Evolutionary conservation across 2,329 filamentous ascomycete species (phyloP).

Genomic region (Arthrocladium fulminans): DNA sequence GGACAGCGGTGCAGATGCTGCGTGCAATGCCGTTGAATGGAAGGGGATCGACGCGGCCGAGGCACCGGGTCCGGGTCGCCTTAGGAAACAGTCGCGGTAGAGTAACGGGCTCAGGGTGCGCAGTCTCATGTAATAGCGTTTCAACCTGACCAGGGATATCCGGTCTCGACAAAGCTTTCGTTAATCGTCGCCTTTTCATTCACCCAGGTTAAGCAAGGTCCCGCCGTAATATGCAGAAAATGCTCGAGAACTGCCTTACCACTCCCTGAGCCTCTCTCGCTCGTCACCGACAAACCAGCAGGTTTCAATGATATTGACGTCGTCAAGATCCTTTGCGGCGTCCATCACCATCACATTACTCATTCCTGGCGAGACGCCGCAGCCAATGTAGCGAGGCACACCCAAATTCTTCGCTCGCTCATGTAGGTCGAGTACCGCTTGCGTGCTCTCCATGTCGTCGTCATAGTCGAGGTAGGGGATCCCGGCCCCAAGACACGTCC

Average conservation of each 20-base stretch:
- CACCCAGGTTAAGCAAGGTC: slow-evolving; percentile 18
- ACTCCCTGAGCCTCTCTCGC: slow-evolving; percentile 2
- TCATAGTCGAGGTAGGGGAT: slow-evolving; percentile 9
- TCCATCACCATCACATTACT: slow-evolving; percentile 8
- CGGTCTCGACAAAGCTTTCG: slow-evolving; percentile 17
- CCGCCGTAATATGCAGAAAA: slow-evolving; percentile 17
- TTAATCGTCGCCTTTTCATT: slow-evolving; percentile 9
- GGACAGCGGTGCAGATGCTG: slow-evolving; percentile 15
- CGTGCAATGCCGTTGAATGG: slow-evolving; percentile 16
- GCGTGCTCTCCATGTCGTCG: slow-evolving; percentile 6
- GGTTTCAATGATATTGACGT: slow-evolving; percentile 14
- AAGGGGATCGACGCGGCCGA: no score
- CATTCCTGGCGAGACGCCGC: slow-evolving; percentile 8
- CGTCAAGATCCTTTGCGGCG: slow-evolving; percentile 13
- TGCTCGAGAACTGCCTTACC: slow-evolving; percentile 18
- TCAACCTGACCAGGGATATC: no score
- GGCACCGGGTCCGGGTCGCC: no score
- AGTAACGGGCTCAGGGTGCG: no score
- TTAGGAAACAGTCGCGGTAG: no score
- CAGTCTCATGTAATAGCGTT: no score
- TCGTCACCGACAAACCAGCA: slow-evolving; percentile 18
- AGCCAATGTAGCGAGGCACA: slow-evolving; percentile 10
- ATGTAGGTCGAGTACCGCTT: slow-evolving; percentile 5
- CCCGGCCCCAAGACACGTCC: not conserved
- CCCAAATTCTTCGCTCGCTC: slow-evolving; percentile 1